Conservation (phyloP, 2,329 filamentous ascomycete genomes). For the Fusarium robinianum region DNA sequence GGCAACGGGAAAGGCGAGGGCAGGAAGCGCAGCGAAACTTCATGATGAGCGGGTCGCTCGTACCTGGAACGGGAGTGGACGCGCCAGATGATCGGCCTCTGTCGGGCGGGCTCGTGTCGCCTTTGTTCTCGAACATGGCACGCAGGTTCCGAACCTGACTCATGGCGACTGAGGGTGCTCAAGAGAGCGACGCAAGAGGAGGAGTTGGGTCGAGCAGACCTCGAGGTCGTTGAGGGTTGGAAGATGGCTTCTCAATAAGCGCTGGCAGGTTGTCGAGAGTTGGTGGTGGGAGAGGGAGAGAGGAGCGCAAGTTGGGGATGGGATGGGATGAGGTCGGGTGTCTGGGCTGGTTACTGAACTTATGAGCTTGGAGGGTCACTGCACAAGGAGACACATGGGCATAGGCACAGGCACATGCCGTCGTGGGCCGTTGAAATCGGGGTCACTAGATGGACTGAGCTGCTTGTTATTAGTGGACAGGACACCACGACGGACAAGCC, state of each 20-base stretch:
- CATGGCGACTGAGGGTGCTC: conserved; percentile 51
- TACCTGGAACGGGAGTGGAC: conserved; percentile 42
- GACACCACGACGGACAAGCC: conserved; percentile 22
- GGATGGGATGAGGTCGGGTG: conserved; percentile 28
- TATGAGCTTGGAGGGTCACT: no score
- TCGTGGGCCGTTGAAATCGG: no score
- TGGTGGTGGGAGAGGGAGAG: neutral
- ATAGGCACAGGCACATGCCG: conserved; percentile 18
- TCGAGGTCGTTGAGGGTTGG: conserved; percentile 24
- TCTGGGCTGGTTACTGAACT: conserved; percentile 32
- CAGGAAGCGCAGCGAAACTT: conserved; percentile 6
- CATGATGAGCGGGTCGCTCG: conserved; percentile 19
- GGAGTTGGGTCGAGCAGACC: conserved; percentile 27
- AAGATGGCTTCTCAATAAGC: conserved; percentile 14
- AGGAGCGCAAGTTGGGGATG: conserved; percentile 13
- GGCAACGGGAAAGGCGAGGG: conserved; percentile 15
- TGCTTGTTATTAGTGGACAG: conserved; percentile 30
- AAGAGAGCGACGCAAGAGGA: conserved; percentile 15
- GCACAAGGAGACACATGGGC: conserved; percentile 11
- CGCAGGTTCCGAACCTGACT: conserved; percentile 75
- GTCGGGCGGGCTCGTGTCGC: conserved; percentile 66
- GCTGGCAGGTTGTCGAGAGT: conserved; percentile 10
- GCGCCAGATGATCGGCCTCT: conserved; percentile 70
- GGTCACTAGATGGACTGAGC: no score
- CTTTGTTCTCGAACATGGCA: conserved; percentile 80